Evolutionary conservation across 2,329 filamentous ascomycete genomes (phyloP), one percentile per base, ranked within the genome.

Genomic region (Nemania sp.): DNA sequence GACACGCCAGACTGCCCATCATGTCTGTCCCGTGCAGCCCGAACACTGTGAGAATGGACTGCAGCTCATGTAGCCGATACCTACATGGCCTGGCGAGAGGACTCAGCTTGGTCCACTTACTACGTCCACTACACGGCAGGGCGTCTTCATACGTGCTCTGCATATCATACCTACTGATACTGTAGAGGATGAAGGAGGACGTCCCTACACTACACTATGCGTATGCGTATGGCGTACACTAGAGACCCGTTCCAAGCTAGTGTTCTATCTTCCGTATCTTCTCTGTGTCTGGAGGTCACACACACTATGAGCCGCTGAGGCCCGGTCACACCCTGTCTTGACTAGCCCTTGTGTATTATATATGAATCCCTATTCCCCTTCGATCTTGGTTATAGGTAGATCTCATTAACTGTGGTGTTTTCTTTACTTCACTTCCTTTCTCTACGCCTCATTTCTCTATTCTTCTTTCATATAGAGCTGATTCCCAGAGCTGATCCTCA

Each of bases 351-450:
- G 26, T 58, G 52, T 58, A 56, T 56, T 49, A 56, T 44, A 47
- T 48, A 36, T 20, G 47, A 46, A 30, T 47, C 54, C 50, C 40
- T 46, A 26, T 8, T 6, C 8, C 28, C 49, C 49, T 49, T 49
- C 47, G 44, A 52, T n/a, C n/a, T n/a, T n/a, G n/a, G n/a, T n/a
- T n/a, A n/a, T n/a, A n/a, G n/a, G n/a, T n/a, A n/a, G 44, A 58
- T 56, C 47, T 56, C 17, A 30, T 33, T 44, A 57, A 46, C 46
- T 42, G 51, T 49, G 52, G 47, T 52, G 48, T 48, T 58, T 58
- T 52, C 44, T 49, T 57, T 53, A 58, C 52, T 52, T 49, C 44
- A 43, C 49, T 49, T 56, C 52, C 53, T 33, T 58, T 58, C 48
- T 52, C 49, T 45, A 24, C 24, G 24, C 52, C 52, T 59, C 45